Base-by-base conservation (phyloP, 169 alveolate genomes). In the Gregarina niphandrodes region DNA sequence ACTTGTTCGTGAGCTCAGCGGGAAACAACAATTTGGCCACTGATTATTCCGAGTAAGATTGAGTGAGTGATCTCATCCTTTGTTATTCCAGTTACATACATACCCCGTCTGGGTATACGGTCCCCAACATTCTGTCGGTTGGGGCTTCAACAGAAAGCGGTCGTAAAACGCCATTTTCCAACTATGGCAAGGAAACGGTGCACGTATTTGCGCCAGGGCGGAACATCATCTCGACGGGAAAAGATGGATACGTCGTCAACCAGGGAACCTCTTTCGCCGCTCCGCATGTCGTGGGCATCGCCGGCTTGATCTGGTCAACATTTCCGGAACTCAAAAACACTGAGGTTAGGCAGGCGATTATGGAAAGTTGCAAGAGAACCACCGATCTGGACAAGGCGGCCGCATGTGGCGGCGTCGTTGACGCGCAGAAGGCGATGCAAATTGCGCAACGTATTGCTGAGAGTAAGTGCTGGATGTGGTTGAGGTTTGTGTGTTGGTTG, bases 261-360 rank as follows among this genome's bases (percentile, higher is more conserved):
- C 53, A 49, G 12, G 73, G 73, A 1, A 63, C 69, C 22, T 51
- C 65, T 42, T 57, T 63, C 30, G 64, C 73, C 6, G 68, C 60
- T 19, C 73, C 73, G 0, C 37, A 57, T 31, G 66, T 63, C 34
- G 47, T 67, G 9, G 74, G 74, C 31, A 46, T 62, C 24, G 61
- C 58, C 3, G 74, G 64, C 1, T 47, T 58, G 13, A 26, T 64
- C 19, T 53, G 65, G 52, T 52, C 70, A 17, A 34, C 53, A 7
- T 45, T 37, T 35, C 74, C 70, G 9, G 45, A 52, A 16, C 46
- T 64, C 28, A 38, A 52, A 12, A 47, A 47, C 31, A 53, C 49
- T n/a, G 42, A 53, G 15, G 50, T 64, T 26, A 64, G 54, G 35
- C 53, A 41, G 17, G 53, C 62, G 1, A 18, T 60, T 13, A 26